Base-by-base conservation (phyloP, 2,329 filamentous ascomycete species). In the Hypoxylon sp. region DNA sequence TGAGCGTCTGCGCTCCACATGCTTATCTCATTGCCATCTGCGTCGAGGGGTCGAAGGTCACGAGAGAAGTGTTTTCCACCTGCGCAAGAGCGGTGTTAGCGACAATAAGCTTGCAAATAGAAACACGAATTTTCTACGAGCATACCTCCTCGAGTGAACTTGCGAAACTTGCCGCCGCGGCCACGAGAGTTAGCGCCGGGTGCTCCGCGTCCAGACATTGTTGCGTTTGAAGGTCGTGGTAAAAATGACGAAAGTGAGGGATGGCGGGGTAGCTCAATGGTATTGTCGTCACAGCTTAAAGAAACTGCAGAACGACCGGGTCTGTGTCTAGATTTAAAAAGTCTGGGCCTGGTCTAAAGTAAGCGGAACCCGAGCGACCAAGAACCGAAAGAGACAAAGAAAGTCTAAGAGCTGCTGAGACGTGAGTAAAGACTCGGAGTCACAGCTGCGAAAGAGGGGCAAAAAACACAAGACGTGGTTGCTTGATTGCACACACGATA, bases 51-150 rank as follows among this genome's bases (percentile, higher is more conserved):
- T 80, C 93, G 91, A 51, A 98, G 89, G 80, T 98, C 91, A 73
- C 93, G 92, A 73, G 94, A 98, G 84, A 97, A 99, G 78, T 97
- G 91, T 83, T 98, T 97, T 77, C 96, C 96, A 70, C 94, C 94
- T 97, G 24, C 29, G 44, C 15, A 54, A 24, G 31, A 67, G 13
- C 8, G 19, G 56, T 5, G 44, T 75, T 65, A 75, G 71, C 51
- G 13, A 35, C 21, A 35, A 13, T 21, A 47, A 57, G 2, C 1
- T 17, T 37, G 21, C 11, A 29, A 54, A 35, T 52, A 7, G 19
- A 32, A 31, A 39, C 5, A 17, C 31, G 31, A 53, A 55, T 53
- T 51, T 47, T 19, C 21, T 27, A 52, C 50, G n/a, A 54, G 76
- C 87, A 75, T 83, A 95, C 95, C 94, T 87, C 95, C 95, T 82